Conservation (phyloP, 176 grass and related monocot species). For the Cymbopogon citratus region DNA sequence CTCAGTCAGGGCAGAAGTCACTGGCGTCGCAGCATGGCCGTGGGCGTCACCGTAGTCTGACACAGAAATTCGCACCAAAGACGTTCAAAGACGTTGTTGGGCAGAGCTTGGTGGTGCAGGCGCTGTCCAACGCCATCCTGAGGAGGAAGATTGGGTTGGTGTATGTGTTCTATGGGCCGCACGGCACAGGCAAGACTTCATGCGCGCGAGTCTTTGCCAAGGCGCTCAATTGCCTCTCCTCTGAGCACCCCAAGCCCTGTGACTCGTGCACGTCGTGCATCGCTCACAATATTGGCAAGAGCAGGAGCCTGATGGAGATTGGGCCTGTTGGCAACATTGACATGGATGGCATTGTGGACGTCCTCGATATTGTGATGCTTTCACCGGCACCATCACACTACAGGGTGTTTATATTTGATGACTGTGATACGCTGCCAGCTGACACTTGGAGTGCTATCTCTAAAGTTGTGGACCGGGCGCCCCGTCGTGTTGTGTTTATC, state of each 20-base stretch:
- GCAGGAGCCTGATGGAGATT: slow-evolving; percentile 66
- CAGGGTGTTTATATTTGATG: slow-evolving; percentile 86
- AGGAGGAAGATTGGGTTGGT: slow-evolving; percentile 63
- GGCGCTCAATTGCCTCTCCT: slow-evolving; percentile 75
- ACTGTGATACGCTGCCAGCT: slow-evolving; percentile 56
- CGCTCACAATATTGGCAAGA: slow-evolving; percentile 67
- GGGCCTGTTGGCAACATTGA: slow-evolving; percentile 72
- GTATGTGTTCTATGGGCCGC: slow-evolving; percentile 80
- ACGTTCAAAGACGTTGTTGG: slow-evolving; percentile 82
- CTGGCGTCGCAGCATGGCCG: slow-evolving; percentile 26
- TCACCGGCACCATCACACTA: slow-evolving; percentile 52
- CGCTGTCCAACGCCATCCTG: slow-evolving; percentile 68
- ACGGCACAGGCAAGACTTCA: slow-evolving; percentile 86
- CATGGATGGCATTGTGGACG: slow-evolving; percentile 55
- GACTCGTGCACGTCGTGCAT: slow-evolving; percentile 67
- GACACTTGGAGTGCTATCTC: slow-evolving; percentile 72
- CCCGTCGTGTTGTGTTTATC: slow-evolving; percentile 67
- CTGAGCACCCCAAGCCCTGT: slow-evolving; percentile 56
- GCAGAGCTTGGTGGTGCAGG: slow-evolving; percentile 82
- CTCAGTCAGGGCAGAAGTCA: slow-evolving; percentile 32
- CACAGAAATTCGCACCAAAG: slow-evolving; percentile 72
- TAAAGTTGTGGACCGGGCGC: slow-evolving; percentile 63
- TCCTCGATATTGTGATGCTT: slow-evolving; percentile 56
- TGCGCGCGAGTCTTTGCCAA: slow-evolving; percentile 76
- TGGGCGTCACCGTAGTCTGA: slow-evolving; percentile 65